phyloP scores from a whole-genome alignment of 768 basidiomycete species.

The Mycena venus region DNA sequence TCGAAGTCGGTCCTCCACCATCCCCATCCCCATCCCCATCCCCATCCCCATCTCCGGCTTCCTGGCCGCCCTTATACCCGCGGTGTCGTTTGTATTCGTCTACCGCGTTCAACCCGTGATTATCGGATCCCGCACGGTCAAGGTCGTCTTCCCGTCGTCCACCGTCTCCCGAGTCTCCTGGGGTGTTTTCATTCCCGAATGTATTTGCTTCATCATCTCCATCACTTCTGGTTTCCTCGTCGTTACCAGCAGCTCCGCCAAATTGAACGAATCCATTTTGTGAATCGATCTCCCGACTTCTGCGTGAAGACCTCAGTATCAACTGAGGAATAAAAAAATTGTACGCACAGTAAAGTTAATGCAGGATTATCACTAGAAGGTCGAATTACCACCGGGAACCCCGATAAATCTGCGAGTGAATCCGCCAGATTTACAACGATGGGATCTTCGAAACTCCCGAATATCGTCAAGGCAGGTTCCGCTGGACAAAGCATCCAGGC shows the following conservation, averaged over 20 bases:
- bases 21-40: background rate
- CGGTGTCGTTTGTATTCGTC: background rate
- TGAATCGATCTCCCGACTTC: background rate
- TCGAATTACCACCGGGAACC: conserved; percentile 3
- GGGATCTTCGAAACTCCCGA: background rate
- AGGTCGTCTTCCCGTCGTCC: background rate
- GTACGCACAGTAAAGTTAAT: background rate
- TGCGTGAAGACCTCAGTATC: background rate
- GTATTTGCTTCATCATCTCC: too few species aligned
- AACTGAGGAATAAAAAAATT: background rate
- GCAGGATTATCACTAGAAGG: background rate
- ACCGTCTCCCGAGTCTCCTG: background rate
- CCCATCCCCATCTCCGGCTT: background rate
- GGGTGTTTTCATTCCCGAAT: background rate
- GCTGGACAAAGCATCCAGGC: background rate
- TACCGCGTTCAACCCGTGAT: background rate
- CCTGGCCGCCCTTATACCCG: background rate
- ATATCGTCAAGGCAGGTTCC: background rate
- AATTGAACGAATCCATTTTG: background rate
- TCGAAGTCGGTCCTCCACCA: background rate
- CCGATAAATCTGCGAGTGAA: background rate
- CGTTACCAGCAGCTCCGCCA: background rate
- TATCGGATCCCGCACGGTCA: background rate
- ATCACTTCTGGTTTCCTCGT: background rate
- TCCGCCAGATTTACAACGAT: background rate